Conservation (phyloP, 2,329 filamentous ascomycete species). For the Drechslera avenae region DNA sequence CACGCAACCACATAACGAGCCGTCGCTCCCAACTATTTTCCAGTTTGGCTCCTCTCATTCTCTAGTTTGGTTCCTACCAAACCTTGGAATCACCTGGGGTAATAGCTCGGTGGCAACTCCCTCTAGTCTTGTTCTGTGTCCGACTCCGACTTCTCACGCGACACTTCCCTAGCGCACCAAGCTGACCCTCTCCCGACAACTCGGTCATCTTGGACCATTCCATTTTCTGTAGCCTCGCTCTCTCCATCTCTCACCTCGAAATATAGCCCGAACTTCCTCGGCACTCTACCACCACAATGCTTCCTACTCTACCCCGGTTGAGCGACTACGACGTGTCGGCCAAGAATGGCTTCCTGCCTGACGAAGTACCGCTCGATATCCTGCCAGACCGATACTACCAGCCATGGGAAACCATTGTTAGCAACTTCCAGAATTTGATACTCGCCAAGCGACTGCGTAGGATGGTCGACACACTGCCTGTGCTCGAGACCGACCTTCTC, state of each 20-base stretch:
- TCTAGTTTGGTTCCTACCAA: not conserved
- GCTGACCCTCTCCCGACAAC: not conserved
- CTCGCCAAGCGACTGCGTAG: slow-evolving; percentile 81
- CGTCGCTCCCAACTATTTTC: not conserved
- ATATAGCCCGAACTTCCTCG: not conserved
- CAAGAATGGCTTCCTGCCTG: slow-evolving; percentile 84
- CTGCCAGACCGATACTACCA: slow-evolving; percentile 91
- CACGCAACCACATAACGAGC: slow-evolving; percentile 6
- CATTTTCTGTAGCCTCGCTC: not conserved
- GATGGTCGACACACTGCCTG: slow-evolving; percentile 78
- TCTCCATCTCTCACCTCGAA: not conserved
- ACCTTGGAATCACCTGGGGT: not conserved
- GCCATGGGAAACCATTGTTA: slow-evolving; percentile 87
- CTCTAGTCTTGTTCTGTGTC: not conserved
- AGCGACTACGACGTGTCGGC: slow-evolving; percentile 81
- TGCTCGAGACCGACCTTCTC: slow-evolving; percentile 82
- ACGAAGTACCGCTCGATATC: slow-evolving; percentile 75
- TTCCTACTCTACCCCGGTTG: slow-evolving; percentile 55
- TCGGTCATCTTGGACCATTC: not conserved
- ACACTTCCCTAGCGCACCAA: slow-evolving; percentile 1
- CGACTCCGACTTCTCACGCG: slow-evolving; percentile 12
- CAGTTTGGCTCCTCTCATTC: not conserved
- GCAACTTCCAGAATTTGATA: slow-evolving; percentile 85
- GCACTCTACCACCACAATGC: slow-evolving; percentile 38
- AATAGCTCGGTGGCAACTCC: slow-evolving; percentile 9